phyloP scores from a whole-genome alignment of 164 flowering plant genomes.

The Santalum album region DNA sequence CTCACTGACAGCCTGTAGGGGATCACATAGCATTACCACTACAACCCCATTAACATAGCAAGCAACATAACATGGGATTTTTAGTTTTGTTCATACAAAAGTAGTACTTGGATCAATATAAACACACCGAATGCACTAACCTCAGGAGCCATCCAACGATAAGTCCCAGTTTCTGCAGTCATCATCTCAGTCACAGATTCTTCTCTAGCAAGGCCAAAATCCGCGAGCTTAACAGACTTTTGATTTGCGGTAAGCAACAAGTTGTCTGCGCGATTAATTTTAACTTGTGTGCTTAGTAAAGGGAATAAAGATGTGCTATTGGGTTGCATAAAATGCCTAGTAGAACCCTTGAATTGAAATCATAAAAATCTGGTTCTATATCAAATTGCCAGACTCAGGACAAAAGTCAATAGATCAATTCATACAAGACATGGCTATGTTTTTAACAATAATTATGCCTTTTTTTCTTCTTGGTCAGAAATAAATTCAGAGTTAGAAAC shows the following conservation, averaged over 20 bases:
- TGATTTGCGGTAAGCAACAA: slow-evolving; percentile 82
- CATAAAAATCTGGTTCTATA: not conserved
- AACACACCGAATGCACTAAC: slow-evolving; percentile 27
- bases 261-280: slow-evolving; percentile 54
- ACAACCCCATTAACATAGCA: too few species aligned
- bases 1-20: too few species aligned
- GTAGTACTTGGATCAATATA: too few species aligned
- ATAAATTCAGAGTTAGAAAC: too few species aligned
- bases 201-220: slow-evolving; percentile 97
- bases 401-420: too few species aligned
- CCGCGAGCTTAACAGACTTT: slow-evolving; percentile 83
- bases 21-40: too few species aligned
- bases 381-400: too few species aligned
- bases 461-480: too few species aligned
- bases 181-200: slow-evolving; percentile 94
- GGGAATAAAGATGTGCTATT: not conserved
- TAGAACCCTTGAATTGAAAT: not conserved
- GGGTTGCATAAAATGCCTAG: not conserved
- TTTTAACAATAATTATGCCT: too few species aligned
- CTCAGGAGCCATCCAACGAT: slow-evolving; percentile 99
- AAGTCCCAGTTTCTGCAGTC: slow-evolving; percentile 99
- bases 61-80: too few species aligned
- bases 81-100: too few species aligned
- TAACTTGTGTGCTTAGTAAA: not conserved
- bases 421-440: too few species aligned